These are phyloP conservation scores for Samsoniella hepiali DNA, from an alignment of 2,329 filamentous ascomycete species.

Conservation along the genomic window DNA sequence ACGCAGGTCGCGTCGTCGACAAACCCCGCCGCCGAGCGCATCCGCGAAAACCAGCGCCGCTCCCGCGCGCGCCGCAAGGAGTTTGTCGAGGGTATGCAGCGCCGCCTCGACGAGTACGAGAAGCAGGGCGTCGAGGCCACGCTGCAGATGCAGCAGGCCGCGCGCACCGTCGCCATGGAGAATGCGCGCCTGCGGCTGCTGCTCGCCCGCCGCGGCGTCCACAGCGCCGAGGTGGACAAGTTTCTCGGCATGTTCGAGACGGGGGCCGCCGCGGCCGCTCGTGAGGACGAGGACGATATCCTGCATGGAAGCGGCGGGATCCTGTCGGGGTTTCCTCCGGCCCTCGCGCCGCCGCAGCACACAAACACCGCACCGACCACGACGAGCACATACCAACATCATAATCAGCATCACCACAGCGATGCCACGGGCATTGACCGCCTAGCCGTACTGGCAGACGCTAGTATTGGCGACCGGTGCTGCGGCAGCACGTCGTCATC, in stretches of 20 bases:
- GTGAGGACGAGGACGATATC: constrained; percentile 29
- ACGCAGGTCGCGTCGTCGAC: constrained; percentile 17
- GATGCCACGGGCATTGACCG: constrained; percentile 27
- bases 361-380: background rate
- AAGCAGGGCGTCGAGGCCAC: constrained; percentile 47
- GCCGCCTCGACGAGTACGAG: constrained; percentile 46
- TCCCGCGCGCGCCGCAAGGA: constrained; percentile 50
- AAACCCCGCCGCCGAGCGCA: constrained; percentile 31
- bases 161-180: constrained; percentile 46
- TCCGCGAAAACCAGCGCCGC: constrained; percentile 52
- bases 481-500: constrained; percentile 18
- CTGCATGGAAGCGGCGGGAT: constrained; percentile 20
- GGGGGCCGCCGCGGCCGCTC: background rate
- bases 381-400: constrained; percentile 6
- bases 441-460: constrained; percentile 38
- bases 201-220: constrained; percentile 39
- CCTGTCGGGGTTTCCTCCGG: background rate
- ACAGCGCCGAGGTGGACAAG: constrained; percentile 37
- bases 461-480: constrained; percentile 32
- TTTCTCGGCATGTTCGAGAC: constrained; percentile 38
- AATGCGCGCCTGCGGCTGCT: constrained; percentile 45
- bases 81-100: constrained; percentile 47
- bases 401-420: constrained; percentile 4
- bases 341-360: background rate
- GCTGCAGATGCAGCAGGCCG: constrained; percentile 52